Evolutionary conservation across 495 filamentous ascomycete genomes (phyloP).

Genomic region (Penicillium nucicola): DNA sequence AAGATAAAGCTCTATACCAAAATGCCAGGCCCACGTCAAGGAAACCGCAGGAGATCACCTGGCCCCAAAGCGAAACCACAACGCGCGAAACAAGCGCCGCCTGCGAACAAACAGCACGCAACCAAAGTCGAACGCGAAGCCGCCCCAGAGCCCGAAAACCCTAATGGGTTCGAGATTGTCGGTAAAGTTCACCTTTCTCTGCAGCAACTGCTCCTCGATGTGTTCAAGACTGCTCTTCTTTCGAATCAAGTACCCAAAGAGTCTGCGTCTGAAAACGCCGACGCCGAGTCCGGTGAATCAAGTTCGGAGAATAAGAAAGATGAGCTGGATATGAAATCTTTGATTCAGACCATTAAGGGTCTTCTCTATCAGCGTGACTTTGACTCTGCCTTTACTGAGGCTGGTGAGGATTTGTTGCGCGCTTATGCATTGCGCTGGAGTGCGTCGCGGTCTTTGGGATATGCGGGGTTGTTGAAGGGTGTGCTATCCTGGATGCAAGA

Average conservation of each 20-base stretch:
- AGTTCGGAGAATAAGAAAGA: conserved; percentile 7
- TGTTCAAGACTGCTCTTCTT: conserved; percentile 66
- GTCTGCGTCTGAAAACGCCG: conserved; percentile 8
- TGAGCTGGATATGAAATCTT: conserved; percentile 41
- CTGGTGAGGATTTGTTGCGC: conserved; percentile 57
- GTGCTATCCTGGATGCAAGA: conserved; percentile 29
- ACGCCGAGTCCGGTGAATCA: conserved; percentile 1
- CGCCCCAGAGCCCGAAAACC: conserved; percentile 6
- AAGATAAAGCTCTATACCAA: too few relatives aligned
- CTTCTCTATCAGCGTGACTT: conserved; percentile 87
- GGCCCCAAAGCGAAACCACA: neutral
- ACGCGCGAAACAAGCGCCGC: conserved; percentile 1
- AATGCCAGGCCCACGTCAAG: conserved; percentile 11
- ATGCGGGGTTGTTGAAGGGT: conserved; percentile 61
- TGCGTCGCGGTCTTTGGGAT: conserved; percentile 75
- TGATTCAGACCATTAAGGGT: conserved; percentile 76
- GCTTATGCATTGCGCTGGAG: conserved; percentile 90
- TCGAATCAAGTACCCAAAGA: neutral
- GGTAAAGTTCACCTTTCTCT: conserved; percentile 44
- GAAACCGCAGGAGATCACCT: conserved; percentile 5
- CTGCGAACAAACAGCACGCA: conserved; percentile 17
- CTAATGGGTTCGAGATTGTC: conserved; percentile 23
- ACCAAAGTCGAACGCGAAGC: conserved; percentile 12
- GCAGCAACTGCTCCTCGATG: conserved; percentile 73
- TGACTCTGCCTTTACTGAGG: conserved; percentile 65